These are phyloP conservation scores for Serendipita sp. DNA, from an alignment of 768 basidiomycete genomes.

Conservation along the genomic window DNA sequence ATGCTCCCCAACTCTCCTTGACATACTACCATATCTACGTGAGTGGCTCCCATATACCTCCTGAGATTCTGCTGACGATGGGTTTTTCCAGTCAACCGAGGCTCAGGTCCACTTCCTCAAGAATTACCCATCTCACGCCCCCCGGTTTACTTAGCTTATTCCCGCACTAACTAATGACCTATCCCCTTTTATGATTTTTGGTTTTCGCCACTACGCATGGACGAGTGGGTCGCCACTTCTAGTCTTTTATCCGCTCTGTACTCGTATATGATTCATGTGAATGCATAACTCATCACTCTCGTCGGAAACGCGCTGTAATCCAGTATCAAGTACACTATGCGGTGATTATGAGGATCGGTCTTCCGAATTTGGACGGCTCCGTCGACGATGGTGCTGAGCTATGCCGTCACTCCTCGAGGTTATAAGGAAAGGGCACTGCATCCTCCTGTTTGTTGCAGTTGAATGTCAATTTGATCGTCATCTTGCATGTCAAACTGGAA, in stretches of 20 bases:
- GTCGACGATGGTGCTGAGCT: too few species aligned
- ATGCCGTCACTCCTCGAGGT: neutral
- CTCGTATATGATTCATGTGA: neutral
- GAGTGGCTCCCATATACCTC: slow-evolving; percentile 35
- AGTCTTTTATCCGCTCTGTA: neutral
- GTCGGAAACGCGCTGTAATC: neutral
- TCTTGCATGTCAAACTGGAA: neutral
- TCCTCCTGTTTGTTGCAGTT: slow-evolving; percentile 3
- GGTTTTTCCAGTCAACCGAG: slow-evolving; percentile 46
- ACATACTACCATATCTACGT: slow-evolving; percentile 19
- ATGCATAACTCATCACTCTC: neutral
- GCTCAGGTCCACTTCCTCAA: slow-evolving; percentile 72
- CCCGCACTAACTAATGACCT: neutral
- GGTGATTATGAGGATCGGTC: neutral
- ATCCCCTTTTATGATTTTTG: neutral
- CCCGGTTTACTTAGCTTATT: neutral
- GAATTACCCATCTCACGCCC: slow-evolving; percentile 41
- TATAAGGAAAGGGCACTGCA: neutral
- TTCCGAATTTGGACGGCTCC: too few species aligned
- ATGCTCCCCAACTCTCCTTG: slow-evolving; percentile 63
- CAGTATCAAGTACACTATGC: neutral
- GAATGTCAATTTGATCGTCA: slow-evolving; percentile 1
- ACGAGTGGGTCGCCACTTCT: neutral
- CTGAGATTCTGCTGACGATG: neutral
- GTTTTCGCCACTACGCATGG: neutral